A percentile compares a stretch with the other conserved stretches of the same genome.
Conservation (phyloP, 108 stramenopile species). For the Pseudonitzschia multiseries region DNA sequence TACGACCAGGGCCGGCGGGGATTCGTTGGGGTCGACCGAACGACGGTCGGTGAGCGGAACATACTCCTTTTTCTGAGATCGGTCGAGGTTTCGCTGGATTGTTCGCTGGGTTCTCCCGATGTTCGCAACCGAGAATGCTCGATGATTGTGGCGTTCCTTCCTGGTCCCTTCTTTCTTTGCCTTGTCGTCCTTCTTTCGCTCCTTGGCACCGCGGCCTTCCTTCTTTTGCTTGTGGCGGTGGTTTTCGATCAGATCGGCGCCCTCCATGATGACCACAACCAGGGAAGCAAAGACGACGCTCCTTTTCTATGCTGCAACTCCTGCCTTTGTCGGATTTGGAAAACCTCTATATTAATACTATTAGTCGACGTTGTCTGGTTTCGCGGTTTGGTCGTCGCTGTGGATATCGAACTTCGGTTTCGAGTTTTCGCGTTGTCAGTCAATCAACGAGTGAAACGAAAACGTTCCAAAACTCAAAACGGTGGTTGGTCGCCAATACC, state of each 20-base stretch:
- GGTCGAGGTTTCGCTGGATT: constrained; percentile 95
- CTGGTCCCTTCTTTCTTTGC: constrained; percentile 66
- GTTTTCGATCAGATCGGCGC: constrained; percentile 31
- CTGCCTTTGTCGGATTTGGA: no score
- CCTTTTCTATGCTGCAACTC: no score
- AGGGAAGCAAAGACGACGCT: neutral
- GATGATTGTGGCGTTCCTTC: constrained; percentile 84
- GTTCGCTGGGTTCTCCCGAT: constrained; percentile 87
- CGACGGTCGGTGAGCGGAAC: constrained; percentile 82
- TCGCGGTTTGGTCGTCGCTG: no score
- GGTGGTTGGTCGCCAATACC: no score
- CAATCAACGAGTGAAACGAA: no score
- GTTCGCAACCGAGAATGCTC: constrained; percentile 95
- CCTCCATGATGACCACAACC: constrained; percentile 27
- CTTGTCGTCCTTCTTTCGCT: constrained; percentile 75
- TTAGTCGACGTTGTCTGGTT: no score
- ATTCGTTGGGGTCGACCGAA: constrained; percentile 38
- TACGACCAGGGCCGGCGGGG: constrained; percentile 88
- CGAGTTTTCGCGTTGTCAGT: no score
- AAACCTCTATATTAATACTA: no score
- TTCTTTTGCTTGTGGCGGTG: constrained; percentile 72
- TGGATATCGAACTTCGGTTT: no score
- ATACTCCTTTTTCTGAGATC: constrained; percentile 94
- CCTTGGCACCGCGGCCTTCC: constrained; percentile 85
- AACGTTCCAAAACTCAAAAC: no score